Base-by-base conservation (phyloP, 345 rosid species). In the Eucalyptus marginata region DNA sequence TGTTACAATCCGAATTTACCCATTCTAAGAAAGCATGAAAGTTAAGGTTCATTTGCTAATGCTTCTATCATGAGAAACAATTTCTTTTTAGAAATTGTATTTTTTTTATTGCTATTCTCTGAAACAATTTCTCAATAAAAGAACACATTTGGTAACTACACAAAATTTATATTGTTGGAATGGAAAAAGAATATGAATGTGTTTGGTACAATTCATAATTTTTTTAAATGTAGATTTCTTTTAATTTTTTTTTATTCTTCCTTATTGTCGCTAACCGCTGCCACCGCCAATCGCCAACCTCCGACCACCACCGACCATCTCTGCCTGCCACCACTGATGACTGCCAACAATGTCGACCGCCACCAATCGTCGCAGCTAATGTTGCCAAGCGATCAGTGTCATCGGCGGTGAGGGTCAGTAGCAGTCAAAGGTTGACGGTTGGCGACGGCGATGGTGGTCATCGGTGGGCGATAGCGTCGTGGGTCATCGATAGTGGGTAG, bases 381-480 rank as follows among this genome's bases (percentile, higher is more conserved):
- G 1, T 51, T 51, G 54, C 22, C 4, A 7, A 1, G 22, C 1
- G 2, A 3, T 51, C 8, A 3, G 2, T 2, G 22, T 18, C 10
- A 0, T 7, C 0, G 0, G 1, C 0, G 1, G 0, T 52, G 24
- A 1, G 10, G 1, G 58, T 52, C 0, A 0, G 2, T 1, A 17
- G 0, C 0, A 0, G 0, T 52, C 0, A 24, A 4, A 52, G 58
- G 24, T 52, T 0, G 0, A 52, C 0, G 0, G 0, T 52, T 52
- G 24, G 24, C 2, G 1, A 7, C 0, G 2, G 2, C 9, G 1
- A 16, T 0, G 22, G 22, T 0, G 0, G 0, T 52, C 56, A 52
- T 52, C 0, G 10, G 9, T 2, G 0, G 0, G 0, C 0, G 0
- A 10, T 1, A 0, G 0, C 2, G 0, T 52, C 2, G 0, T 18